These are phyloP conservation scores for Beauveria medogensis DNA, from an alignment of 2,329 filamentous ascomycete genomes.

Conservation along the genomic window DNA sequence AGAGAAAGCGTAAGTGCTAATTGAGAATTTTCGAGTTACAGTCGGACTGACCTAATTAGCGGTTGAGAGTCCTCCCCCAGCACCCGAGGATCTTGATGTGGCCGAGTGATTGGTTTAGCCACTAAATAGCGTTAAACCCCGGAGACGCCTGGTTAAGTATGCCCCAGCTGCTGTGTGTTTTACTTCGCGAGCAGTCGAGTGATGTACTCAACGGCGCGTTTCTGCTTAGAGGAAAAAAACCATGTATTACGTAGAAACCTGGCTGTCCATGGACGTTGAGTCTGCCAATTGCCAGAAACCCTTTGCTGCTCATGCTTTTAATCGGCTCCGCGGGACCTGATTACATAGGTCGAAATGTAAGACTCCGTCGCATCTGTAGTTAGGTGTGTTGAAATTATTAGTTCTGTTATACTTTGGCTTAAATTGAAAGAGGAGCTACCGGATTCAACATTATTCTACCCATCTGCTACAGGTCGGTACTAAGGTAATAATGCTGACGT, in stretches of 20 bases:
- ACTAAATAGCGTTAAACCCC: neutral
- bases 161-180: neutral
- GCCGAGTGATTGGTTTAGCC: constrained; percentile 53
- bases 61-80: constrained; percentile 70
- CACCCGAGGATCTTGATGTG: constrained; percentile 91
- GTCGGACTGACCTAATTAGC: constrained; percentile 32
- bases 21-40: neutral
- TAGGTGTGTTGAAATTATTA: neutral
- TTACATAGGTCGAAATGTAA: constrained; percentile 10
- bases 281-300: neutral
- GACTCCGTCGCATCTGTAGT: neutral
- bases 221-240: neutral
- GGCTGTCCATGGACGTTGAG: neutral
- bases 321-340: constrained; percentile 1
- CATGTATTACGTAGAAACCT: constrained; percentile 11
- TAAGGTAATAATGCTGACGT: neutral
- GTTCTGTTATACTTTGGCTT: neutral
- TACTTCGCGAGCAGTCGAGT: neutral
- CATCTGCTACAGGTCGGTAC: too few relatives aligned
- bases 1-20: constrained; percentile 67
- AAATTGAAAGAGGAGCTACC: too few relatives aligned
- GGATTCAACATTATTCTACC: too few relatives aligned
- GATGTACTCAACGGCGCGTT: neutral
- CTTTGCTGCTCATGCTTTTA: constrained; percentile 7
- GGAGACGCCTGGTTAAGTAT: constrained; percentile 7